phyloP scores from a whole-genome alignment of 2,329 filamentous ascomycete genomes.

The Emmonsia crescens region DNA sequence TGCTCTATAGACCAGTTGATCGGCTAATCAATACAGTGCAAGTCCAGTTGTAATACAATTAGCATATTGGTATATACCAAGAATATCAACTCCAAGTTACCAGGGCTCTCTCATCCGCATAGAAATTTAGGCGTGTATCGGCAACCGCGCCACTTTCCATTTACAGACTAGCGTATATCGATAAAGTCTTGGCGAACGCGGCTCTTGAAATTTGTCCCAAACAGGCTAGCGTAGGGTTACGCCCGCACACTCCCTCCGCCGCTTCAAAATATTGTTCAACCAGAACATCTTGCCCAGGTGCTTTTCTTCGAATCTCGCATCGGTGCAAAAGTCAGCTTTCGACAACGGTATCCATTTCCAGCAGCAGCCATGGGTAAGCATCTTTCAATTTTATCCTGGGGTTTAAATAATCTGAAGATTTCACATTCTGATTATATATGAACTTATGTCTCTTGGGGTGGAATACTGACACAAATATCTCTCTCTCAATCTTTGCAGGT shows the following conservation, averaged over 20 bases:
- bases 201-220: constrained; percentile 8
- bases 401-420: neutral
- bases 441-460: neutral
- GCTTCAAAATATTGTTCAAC: constrained; percentile 3
- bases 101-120: neutral
- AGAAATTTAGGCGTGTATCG: too few species aligned
- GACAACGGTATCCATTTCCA: constrained; percentile 27
- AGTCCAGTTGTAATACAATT: neutral
- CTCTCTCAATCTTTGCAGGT: constrained; percentile 26
- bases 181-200: constrained; percentile 39
- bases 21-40: neutral
- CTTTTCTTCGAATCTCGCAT: constrained; percentile 8
- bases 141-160: neutral
- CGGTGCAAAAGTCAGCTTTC: constrained; percentile 15
- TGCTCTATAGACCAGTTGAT: neutral
- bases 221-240: constrained; percentile 34
- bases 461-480: constrained; percentile 1
- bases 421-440: neutral
- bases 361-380: constrained; percentile 37
- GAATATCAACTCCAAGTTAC: neutral
- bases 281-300: neutral
- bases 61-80: neutral
- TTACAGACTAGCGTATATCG: neutral
- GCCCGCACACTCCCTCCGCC: constrained; percentile 26
- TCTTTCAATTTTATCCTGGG: neutral